Percentiles rank a stretch among this genome's conserved stretches.
Evolutionary conservation across 768 basidiomycete genomes (phyloP).

Genomic region (Termitomyces titanicus): DNA sequence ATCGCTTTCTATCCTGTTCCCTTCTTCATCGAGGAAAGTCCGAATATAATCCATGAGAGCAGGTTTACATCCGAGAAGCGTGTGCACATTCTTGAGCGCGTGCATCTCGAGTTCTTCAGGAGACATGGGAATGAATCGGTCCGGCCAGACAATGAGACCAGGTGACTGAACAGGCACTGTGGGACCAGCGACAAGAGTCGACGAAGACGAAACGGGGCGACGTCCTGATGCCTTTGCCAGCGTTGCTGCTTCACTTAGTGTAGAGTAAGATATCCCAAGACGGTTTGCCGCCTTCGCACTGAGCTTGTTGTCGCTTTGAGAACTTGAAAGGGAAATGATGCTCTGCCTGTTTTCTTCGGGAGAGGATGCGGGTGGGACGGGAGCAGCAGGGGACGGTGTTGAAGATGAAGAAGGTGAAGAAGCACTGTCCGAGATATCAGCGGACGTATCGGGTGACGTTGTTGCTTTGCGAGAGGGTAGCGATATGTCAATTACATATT

Average conservation of each 20-base stretch:
- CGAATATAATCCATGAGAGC: constrained; percentile 52
- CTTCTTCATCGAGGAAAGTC: constrained; percentile 33
- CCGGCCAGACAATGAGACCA: constrained; percentile 58
- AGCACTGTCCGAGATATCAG: neutral
- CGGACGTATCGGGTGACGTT: neutral
- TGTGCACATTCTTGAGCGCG: constrained; percentile 66
- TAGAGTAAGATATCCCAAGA: constrained; percentile 35
- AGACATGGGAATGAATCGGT: constrained; percentile 54
- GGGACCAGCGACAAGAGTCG: constrained; percentile 11
- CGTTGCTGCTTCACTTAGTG: constrained; percentile 25
- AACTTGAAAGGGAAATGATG: neutral
- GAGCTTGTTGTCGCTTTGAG: constrained; percentile 12
- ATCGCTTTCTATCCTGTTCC: constrained; percentile 29
- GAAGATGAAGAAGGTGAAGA: neutral
- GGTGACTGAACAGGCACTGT: constrained; percentile 45
- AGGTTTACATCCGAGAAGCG: constrained; percentile 56
- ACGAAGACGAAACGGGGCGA: constrained; percentile 17
- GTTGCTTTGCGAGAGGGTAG: neutral
- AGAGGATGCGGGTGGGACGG: neutral
- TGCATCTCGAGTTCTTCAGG: constrained; percentile 71
- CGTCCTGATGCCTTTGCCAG: constrained; percentile 17
- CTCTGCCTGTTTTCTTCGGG: neutral
- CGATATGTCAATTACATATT: neutral
- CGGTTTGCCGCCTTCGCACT: constrained; percentile 40
- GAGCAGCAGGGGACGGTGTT: neutral